Percentiles rank a stretch among this genome's conserved stretches.
Evolutionary conservation across 2,329 filamentous ascomycete genomes (phyloP).

Genomic region (Diaporthe ilicicola): DNA sequence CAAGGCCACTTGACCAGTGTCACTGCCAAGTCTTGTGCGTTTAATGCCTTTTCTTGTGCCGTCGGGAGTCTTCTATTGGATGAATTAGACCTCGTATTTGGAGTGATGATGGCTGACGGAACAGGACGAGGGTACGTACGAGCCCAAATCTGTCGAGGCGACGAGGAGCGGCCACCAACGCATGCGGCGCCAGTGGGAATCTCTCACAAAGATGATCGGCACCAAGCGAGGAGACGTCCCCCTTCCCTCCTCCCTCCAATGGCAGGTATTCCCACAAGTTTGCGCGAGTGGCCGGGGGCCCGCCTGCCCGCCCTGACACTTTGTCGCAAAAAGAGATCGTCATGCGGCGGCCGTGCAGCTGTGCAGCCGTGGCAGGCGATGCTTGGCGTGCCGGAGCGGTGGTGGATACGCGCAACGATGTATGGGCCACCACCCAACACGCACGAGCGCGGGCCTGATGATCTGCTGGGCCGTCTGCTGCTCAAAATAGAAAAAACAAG

Average conservation of each 20-base stretch:
- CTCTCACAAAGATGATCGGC: background rate
- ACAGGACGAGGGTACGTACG: background rate
- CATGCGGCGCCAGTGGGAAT: slow-evolving; percentile 1
- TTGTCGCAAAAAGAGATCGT: slow-evolving; percentile 7
- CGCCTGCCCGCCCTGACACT: background rate
- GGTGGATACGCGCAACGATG: slow-evolving; percentile 21
- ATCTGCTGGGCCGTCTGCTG: background rate
- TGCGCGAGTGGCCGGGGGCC: slow-evolving; percentile 10
- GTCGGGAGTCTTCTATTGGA: slow-evolving; percentile 2
- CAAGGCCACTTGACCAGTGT: background rate
- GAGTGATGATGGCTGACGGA: slow-evolving; percentile 4
- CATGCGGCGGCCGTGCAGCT: slow-evolving; percentile 9
- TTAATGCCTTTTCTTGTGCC: background rate
- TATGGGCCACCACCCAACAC: slow-evolving; percentile 4
- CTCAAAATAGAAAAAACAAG: slow-evolving; percentile 19
- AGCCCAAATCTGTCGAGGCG: background rate
- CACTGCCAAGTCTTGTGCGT: slow-evolving; percentile 10
- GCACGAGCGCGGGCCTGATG: background rate
- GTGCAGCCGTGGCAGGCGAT: slow-evolving; percentile 8
- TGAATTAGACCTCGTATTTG: slow-evolving; percentile 1
- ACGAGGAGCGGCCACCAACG: slow-evolving; percentile 4
- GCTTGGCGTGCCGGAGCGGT: slow-evolving; percentile 25
- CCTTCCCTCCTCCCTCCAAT: background rate
- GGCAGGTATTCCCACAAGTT: slow-evolving; percentile 4
- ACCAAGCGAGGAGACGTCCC: slow-evolving; percentile 6